Conservation (phyloP, 768 basidiomycete genomes). For the Amanita molliuscula region DNA sequence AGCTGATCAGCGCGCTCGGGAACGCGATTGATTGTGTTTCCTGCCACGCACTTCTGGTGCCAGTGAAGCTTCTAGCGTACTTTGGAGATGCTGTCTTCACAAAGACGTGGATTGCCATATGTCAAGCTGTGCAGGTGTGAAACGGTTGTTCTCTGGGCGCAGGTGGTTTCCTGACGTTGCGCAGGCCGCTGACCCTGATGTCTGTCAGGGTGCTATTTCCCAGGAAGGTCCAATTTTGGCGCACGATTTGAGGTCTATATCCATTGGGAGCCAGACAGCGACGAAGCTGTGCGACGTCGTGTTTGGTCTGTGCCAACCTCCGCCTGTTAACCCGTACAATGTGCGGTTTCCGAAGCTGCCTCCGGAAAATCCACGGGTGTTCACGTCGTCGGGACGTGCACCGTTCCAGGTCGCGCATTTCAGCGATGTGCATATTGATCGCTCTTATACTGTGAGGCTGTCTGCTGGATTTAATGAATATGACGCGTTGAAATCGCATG, state of each 20-base stretch:
- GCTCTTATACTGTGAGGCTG: conserved; percentile 34
- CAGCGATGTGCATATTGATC: conserved; percentile 55
- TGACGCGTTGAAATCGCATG: not conserved
- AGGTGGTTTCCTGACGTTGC: not conserved
- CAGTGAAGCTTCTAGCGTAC: conserved; percentile 33
- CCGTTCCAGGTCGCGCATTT: conserved; percentile 52
- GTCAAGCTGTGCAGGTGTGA: conserved; percentile 30
- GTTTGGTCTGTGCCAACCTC: conserved; percentile 42
- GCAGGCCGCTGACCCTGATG: conserved; percentile 44
- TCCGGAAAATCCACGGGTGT: conserved; percentile 23
- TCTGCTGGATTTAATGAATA: not conserved
- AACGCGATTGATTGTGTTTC: conserved; percentile 37
- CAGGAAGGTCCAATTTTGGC: conserved; percentile 50
- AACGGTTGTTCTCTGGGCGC: not conserved
- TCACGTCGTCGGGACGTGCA: conserved; percentile 24
- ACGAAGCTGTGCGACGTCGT: conserved; percentile 45
- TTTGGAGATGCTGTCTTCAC: conserved; percentile 40
- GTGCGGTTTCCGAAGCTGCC: conserved; percentile 35
- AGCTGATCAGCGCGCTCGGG: conserved; percentile 32
- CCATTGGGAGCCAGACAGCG: conserved; percentile 33
- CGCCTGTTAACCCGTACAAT: conserved; percentile 31
- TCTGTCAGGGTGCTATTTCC: conserved; percentile 41
- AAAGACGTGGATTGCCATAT: conserved; percentile 30
- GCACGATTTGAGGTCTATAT: conserved; percentile 41
- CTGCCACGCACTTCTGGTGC: conserved; percentile 39